Evolutionary conservation across 495 filamentous ascomycete genomes (phyloP), one percentile per base, ranked within the genome.

Genomic region (Pyrenopolyporus hunteri): DNA sequence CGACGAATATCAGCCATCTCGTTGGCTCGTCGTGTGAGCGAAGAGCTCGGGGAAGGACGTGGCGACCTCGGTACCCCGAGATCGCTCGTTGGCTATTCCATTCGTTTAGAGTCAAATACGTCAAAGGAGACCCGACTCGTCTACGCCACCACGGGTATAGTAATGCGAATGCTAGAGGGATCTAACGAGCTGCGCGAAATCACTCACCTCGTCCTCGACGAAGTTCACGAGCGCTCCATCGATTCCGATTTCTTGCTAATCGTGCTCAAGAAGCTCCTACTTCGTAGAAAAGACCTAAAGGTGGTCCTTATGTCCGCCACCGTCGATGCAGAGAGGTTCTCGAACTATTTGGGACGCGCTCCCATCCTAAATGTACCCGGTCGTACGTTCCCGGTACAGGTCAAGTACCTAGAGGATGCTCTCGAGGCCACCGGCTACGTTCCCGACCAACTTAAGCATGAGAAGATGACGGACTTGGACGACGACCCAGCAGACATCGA

Each of bases 281-380:
- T 81, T 16, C 81, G 81, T 49, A 80, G 91, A 43, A 88, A 87
- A 43, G 84, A 92, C 39, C 74, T 97, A 39, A 83, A 82, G 63
- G 88, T 98, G 23, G 81, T 98, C 25, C 82, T 98, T 20, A 98
- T 97, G 94, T 97, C 93, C 46, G 94, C 94, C 4, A 98, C 94
- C 2, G 87, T 97, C 6, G 90, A 98, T 71, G 91, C 94, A 5
- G 86, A 93, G 55, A 85, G 86, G 11, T 96, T 98, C 70, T 97
- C 94, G 0, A 85, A 83, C 1, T 98, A 98, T 64, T 79, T 98
- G 0, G 83, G 85, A 17, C 85, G 86, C 14, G 93, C 93, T 4
- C 93, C 94, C 0, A 83, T 97, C 17, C 70, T 98, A 39, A 91
- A 87, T 25, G 90, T 97, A 14, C 94, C 94, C 11, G 94, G 94